Evolutionary conservation across 75 land plant genomes (phyloP).

Genomic region (Isoetes taiwanensis): DNA sequence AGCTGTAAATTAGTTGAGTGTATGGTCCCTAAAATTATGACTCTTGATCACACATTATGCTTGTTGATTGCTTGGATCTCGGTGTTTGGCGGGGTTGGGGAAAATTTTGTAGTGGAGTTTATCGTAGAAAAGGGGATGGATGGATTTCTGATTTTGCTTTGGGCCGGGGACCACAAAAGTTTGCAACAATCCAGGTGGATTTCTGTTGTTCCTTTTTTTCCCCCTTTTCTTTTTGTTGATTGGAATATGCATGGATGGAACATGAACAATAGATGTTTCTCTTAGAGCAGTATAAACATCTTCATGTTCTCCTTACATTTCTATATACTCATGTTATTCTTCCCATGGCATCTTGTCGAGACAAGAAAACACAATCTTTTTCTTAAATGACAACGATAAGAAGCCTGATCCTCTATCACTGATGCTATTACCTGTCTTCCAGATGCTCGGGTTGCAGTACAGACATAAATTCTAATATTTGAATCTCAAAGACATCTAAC

Average conservation of each 20-base stretch:
- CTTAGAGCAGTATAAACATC: not conserved
- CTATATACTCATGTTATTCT: not conserved
- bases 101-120: slow-evolving; percentile 66
- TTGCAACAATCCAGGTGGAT: slow-evolving; percentile 59
- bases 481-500: too few species aligned
- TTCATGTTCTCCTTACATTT: not conserved
- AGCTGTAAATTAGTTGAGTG: too few species aligned
- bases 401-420: too few species aligned
- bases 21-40: too few species aligned
- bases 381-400: too few species aligned
- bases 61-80: too few species aligned
- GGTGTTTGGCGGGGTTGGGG: too few species aligned
- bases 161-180: slow-evolving; percentile 48
- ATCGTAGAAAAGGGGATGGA: slow-evolving; percentile 65
- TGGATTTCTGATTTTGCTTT: slow-evolving; percentile 55
- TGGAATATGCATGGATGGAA: not conserved
- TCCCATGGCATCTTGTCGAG: not conserved
- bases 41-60: too few species aligned
- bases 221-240: not conserved
- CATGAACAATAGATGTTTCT: not conserved
- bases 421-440: too few species aligned
- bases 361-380: too few species aligned
- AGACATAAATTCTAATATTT: too few species aligned
- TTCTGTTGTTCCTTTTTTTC: not conserved
- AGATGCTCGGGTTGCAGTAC: too few species aligned